A percentile compares a stretch with the other conserved stretches of the same genome.
Conservation (phyloP, 1,284 basidiomycete genomes). For the Ganoderma sinense region DNA sequence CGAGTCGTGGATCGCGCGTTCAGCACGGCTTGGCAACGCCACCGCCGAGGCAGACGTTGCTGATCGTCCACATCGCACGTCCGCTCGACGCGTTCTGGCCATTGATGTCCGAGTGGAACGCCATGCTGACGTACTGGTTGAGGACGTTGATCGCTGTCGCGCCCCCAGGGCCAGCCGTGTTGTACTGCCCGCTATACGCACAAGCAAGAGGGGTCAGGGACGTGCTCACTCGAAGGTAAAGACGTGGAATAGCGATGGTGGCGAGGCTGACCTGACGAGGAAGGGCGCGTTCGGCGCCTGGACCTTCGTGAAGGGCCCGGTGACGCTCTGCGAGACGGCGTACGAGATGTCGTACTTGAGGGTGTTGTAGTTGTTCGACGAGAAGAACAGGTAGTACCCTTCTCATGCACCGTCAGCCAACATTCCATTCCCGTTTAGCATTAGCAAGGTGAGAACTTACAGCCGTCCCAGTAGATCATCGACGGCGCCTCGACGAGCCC, state of each 20-base stretch:
- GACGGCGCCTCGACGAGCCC: neutral
- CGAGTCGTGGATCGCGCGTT: neutral
- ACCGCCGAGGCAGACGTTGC: constrained; percentile 5
- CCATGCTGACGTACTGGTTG: constrained; percentile 17
- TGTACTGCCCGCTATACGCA: constrained; percentile 3
- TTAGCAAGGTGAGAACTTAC: neutral
- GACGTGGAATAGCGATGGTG: neutral
- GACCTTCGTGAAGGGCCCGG: constrained; percentile 34
- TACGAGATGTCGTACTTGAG: constrained; percentile 33
- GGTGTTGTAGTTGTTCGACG: constrained; percentile 33
- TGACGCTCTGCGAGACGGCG: constrained; percentile 31
- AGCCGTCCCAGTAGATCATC: neutral
- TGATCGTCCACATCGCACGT: constrained; percentile 11
- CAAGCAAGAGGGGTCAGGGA: neutral
- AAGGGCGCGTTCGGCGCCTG: constrained; percentile 14
- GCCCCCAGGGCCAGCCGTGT: too few species aligned
- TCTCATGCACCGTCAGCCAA: neutral
- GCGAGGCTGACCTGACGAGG: constrained; percentile 1
- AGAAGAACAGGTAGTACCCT: constrained; percentile 33
- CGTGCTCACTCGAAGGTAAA: neutral
- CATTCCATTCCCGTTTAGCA: neutral
- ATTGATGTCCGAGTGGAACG: constrained; percentile 16
- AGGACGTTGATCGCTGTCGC: constrained; percentile 10
- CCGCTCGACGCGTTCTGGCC: constrained; percentile 11
- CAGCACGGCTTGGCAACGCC: constrained; percentile 11